Conservation (phyloP, 257 asterid genomes). For the Echites panduratus region DNA sequence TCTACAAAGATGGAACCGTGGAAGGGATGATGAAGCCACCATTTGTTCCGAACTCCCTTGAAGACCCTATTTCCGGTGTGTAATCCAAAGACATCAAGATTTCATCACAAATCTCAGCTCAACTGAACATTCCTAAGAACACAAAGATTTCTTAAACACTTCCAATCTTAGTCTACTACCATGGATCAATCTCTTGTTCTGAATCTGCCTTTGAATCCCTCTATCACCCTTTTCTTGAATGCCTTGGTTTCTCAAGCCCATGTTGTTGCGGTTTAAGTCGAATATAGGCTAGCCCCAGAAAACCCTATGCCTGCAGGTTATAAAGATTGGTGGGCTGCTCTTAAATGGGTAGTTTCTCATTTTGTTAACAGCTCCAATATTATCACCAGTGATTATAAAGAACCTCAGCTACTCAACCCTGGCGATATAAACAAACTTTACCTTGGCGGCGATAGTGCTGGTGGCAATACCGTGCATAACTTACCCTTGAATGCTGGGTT, state of each 20-base stretch:
- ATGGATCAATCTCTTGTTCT: conserved; percentile 23
- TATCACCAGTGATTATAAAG: conserved; percentile 3
- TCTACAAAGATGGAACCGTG: conserved; percentile 30
- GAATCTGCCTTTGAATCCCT: conserved; percentile 28
- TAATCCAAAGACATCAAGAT: conserved; percentile 29
- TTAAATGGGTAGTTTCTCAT: too few relatives aligned
- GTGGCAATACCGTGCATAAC: conserved; percentile 27
- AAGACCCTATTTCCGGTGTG: conserved; percentile 22
- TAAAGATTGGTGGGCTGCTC: conserved; percentile 43
- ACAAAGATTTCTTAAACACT: conserved; percentile 10
- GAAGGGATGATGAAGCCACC: conserved; percentile 24
- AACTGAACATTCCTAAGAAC: conserved; percentile 25
- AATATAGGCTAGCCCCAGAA: conserved; percentile 51
- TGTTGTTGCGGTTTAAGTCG: conserved; percentile 21
- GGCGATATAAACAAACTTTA: conserved; percentile 32
- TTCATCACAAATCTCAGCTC: conserved; percentile 24
- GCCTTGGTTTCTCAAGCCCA: conserved; percentile 9
- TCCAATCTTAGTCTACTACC: conserved; percentile 30
- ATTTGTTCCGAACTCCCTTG: conserved; percentile 16
- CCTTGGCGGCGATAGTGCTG: conserved; percentile 37
- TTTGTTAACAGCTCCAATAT: background rate
- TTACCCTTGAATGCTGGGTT: conserved; percentile 13
- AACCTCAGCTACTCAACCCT: conserved; percentile 28
- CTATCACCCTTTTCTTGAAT: conserved; percentile 22
- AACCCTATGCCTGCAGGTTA: conserved; percentile 36